Evolutionary conservation across 2,329 filamentous ascomycete genomes (phyloP), one percentile per base, ranked within the genome.

Genomic region (Cladobotryum protrusum): DNA sequence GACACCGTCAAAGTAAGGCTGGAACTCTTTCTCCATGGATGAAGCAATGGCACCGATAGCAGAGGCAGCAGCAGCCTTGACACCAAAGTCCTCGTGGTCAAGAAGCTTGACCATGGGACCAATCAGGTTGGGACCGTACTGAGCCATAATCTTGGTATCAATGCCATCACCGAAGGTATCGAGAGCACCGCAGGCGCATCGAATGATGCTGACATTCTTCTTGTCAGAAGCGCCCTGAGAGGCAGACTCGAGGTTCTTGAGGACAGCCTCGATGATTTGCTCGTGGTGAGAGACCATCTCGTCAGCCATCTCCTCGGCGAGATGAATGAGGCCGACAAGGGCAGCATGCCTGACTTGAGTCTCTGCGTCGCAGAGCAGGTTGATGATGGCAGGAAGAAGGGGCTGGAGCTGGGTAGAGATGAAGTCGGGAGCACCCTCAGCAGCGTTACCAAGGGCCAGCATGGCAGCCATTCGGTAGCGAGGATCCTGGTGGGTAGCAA

Each of bases 381-480:
- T 83, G 51, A 96, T 77, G 52, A 97, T 83, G 59, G 88, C 78
- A 44, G 93, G 93, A 67, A 97, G 82, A 57, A 97, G 86, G 57
- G 86, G 81, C 62, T 86, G 79, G 55, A 97, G 81, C 71, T 99
- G 93, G 17, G 91, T 96, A 56, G 89, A 89, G 63, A 97, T 90
- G 71, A 97, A 99, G 68, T 99, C 93, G 14, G 93, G 93, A 29
- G 93, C 92, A 60, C 93, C 93, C 75, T 97, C 93, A 47, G 96
- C 92, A 60, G 89, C 92, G 75, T 92, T 95, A 52, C 92, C 92
- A 5, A 99, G 80, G 44, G 92, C 86, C 55, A 97, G 78, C 64
- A 97, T 93, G 70, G 88, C 91, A 48, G 92, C 91, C 70, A 92
- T 87, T 53, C 92, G 85, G 72, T 87, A 86, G 60, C 89, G 84